Evolutionary conservation across 2,329 filamentous ascomycete species (phyloP).

Genomic region (Fusarium sp.): DNA sequence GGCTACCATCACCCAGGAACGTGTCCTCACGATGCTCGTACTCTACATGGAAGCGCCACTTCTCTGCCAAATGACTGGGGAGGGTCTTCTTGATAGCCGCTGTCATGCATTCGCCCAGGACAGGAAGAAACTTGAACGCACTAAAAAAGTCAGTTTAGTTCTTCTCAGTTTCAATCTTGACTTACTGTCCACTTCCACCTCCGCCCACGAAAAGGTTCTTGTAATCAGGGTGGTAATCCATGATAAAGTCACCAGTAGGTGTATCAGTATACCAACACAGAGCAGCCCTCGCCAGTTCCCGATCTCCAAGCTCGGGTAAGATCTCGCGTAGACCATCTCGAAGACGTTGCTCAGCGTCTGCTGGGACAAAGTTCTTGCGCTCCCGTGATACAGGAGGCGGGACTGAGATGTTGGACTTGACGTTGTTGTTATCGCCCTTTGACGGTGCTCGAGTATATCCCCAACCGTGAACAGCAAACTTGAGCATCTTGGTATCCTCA

Average conservation of each 20-base stretch:
- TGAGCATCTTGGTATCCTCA: slow-evolving; percentile 30
- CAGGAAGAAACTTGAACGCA: slow-evolving; percentile 39
- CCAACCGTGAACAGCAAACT: slow-evolving; percentile 38
- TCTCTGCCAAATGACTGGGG: slow-evolving; percentile 14
- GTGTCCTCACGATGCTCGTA: slow-evolving; percentile 22
- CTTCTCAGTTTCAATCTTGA: accelerated
- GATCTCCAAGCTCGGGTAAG: slow-evolving; percentile 34
- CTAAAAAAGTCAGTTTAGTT: not conserved
- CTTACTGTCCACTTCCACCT: slow-evolving; percentile 40
- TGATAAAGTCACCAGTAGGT: slow-evolving; percentile 39
- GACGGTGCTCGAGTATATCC: slow-evolving; percentile 31
- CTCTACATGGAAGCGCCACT: slow-evolving; percentile 33
- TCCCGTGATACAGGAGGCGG: slow-evolving; percentile 15
- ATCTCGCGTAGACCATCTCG: slow-evolving; percentile 28
- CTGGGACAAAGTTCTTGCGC: slow-evolving; percentile 29
- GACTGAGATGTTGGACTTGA: slow-evolving; percentile 11
- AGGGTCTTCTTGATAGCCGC: slow-evolving; percentile 15
- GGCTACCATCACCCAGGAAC: slow-evolving; percentile 36
- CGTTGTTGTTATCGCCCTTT: not conserved
- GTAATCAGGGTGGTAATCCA: slow-evolving; percentile 40
- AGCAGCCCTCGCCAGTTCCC: slow-evolving; percentile 12
- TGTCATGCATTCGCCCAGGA: slow-evolving; percentile 25
- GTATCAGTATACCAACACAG: slow-evolving; percentile 41
- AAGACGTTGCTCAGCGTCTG: slow-evolving; percentile 28
- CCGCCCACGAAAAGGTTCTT: slow-evolving; percentile 34